phyloP scores from a whole-genome alignment of 2,329 filamentous ascomycete species.

The Proliferodiscus dingleyae region DNA sequence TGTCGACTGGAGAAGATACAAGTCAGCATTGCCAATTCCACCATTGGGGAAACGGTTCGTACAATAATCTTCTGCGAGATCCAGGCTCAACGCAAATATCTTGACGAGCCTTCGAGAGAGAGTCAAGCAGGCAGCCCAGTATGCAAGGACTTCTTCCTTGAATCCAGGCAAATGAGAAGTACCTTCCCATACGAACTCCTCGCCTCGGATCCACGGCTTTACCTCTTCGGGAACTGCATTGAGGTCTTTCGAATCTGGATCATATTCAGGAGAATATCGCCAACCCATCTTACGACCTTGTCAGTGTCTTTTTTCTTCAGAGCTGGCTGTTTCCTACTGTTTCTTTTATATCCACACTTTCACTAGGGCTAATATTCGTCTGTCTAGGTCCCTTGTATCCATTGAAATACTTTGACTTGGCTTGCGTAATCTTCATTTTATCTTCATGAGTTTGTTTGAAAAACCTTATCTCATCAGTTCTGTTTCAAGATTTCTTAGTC shows the following conservation, averaged over 20 bases:
- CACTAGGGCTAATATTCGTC: conserved; percentile 45
- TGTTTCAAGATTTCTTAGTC: background rate
- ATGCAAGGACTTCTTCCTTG: conserved; percentile 40
- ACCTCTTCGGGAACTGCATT: conserved; percentile 40
- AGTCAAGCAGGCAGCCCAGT: conserved; percentile 44
- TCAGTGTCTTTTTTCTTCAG: background rate
- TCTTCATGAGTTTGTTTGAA: conserved; percentile 42
- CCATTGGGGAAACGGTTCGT: background rate
- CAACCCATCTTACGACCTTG: conserved; percentile 33
- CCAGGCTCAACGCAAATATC: conserved; percentile 50
- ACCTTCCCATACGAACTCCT: conserved; percentile 49
- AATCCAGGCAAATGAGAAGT: conserved; percentile 45
- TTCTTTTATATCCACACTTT: conserved; percentile 47
- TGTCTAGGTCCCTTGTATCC: conserved; percentile 40
- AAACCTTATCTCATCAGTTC: conserved; percentile 34
- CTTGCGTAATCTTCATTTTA: conserved; percentile 37
- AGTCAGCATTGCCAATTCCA: background rate
- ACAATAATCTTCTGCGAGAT: conserved; percentile 47
- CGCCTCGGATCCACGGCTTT: conserved; percentile 38
- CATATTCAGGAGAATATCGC: conserved; percentile 48
- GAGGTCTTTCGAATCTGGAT: conserved; percentile 40
- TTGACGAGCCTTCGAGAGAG: conserved; percentile 47
- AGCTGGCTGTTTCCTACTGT: conserved; percentile 22
- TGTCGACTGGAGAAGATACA: conserved; percentile 37
- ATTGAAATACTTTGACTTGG: conserved; percentile 40